Evolutionary conservation across 768 basidiomycete species (phyloP).

Genomic region (Psilocybe cubensis): DNA sequence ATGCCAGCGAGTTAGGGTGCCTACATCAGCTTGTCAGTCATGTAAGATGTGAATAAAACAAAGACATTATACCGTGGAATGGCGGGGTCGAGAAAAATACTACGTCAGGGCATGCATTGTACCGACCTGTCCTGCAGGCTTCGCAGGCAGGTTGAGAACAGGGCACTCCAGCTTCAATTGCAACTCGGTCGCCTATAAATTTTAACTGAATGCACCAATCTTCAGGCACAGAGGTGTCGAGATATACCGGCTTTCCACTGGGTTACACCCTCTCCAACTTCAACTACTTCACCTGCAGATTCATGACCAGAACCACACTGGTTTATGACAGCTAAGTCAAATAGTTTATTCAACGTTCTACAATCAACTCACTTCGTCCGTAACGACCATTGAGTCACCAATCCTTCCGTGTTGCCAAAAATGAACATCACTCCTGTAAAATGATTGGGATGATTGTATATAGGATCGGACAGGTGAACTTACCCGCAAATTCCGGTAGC

Average conservation of each 20-base stretch:
- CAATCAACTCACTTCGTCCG: conserved; percentile 52
- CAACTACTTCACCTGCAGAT: conserved; percentile 68
- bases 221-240: background rate
- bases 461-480: conserved; percentile 18
- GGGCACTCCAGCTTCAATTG: conserved; percentile 71
- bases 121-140: conserved; percentile 63
- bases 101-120: conserved; percentile 62
- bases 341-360: background rate
- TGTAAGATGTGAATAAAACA: background rate
- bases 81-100: conserved; percentile 78
- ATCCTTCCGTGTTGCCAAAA: conserved; percentile 75
- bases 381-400: conserved; percentile 72
- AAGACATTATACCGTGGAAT: conserved; percentile 53
- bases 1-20: conserved; percentile 68
- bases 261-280: conserved; percentile 67
- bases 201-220: background rate
- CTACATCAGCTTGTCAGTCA: conserved; percentile 28
- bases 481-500: conserved; percentile 75
- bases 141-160: conserved; percentile 66
- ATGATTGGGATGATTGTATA: background rate
- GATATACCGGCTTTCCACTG: conserved; percentile 61
- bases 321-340: background rate
- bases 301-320: conserved; percentile 75
- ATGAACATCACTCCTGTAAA: conserved; percentile 66
- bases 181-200: conserved; percentile 61